phyloP scores from a whole-genome alignment of 768 basidiomycete genomes.

The Psilocybe tampanensis region DNA sequence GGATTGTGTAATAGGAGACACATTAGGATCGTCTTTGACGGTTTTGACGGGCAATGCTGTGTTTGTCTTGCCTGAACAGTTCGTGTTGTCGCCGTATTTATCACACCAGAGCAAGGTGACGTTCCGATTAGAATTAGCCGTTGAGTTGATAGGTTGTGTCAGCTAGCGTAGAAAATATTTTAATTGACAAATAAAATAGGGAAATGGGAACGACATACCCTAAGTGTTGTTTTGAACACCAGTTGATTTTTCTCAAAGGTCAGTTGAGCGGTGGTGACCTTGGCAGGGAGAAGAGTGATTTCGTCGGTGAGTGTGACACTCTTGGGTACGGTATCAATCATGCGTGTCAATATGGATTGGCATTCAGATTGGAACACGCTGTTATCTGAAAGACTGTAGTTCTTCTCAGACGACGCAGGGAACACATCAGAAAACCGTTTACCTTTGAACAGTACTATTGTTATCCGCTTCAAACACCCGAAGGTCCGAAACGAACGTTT shows the following conservation, averaged over 20 bases:
- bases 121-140: conserved; percentile 38
- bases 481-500: conserved; percentile 37
- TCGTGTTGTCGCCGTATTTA: conserved; percentile 34
- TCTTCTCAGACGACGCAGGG: neutral
- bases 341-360: conserved; percentile 39
- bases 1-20: conserved; percentile 37
- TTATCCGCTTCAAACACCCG: conserved; percentile 36
- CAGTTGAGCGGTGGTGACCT: conserved; percentile 40
- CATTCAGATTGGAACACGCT: conserved; percentile 41
- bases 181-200: neutral
- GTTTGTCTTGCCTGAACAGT: conserved; percentile 35
- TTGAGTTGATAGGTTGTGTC: conserved; percentile 33
- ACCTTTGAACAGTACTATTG: conserved; percentile 36
- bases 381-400: conserved; percentile 30
- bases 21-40: conserved; percentile 32
- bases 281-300: conserved; percentile 43
- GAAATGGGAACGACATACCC: conserved; percentile 29
- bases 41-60: conserved; percentile 32
- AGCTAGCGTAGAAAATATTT: conserved; percentile 27
- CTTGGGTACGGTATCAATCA: conserved; percentile 51
- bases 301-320: conserved; percentile 47
- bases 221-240: conserved; percentile 41
- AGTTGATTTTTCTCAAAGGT: conserved; percentile 37
- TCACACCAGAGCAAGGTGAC: conserved; percentile 48
- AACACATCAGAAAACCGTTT: neutral